Evolutionary conservation across 352 stramenopile species (phyloP), one percentile per base, ranked within the genome.

Genomic region (Blastocystis sp.): DNA sequence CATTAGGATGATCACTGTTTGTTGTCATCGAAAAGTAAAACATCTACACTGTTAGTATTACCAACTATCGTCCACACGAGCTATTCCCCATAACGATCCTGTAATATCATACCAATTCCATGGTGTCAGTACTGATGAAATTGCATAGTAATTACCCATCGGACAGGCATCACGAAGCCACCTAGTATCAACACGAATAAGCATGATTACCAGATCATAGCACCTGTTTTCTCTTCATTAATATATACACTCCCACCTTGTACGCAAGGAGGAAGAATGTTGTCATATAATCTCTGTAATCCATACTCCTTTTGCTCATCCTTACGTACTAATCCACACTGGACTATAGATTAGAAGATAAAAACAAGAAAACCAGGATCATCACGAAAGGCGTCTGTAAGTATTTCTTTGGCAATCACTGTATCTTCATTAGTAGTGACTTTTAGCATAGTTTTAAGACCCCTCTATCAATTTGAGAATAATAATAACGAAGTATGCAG

Each of bases 181-280:
- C 56, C 56, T 62, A 62, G 3, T 3, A 33, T 33, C 19, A 33
- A 7, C 19, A n/a, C 3, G 19, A 62, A 62, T 62, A n/a, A 62
- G 15, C 4, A 33, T 6, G 22, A 22, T 30, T 33, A 78, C 66
- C 66, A 78, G 7, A 78, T 54, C 5, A 53, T 78, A 15, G 66
- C 44, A 37, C 37, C 66, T 24, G 53, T 78, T 57, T 30, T 51
- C 24, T 78, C 66, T 19, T 57, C 57, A 51, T 78, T 78, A 17
- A 78, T 22, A 19, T 58, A 51, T 7, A 78, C 66, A 56, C 44
- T 54, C 11, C 33, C 44, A 19, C 22, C 24, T 4, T 42, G 27
- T 53, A 78, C n/a, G 57, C 66, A 78, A 5, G 30, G 44, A 51
- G 66, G 66, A 33, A 78, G 33, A 22, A 53, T 78, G 37, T 54